phyloP scores from a whole-genome alignment of 768 basidiomycete species.

The Amanita exitialis region DNA sequence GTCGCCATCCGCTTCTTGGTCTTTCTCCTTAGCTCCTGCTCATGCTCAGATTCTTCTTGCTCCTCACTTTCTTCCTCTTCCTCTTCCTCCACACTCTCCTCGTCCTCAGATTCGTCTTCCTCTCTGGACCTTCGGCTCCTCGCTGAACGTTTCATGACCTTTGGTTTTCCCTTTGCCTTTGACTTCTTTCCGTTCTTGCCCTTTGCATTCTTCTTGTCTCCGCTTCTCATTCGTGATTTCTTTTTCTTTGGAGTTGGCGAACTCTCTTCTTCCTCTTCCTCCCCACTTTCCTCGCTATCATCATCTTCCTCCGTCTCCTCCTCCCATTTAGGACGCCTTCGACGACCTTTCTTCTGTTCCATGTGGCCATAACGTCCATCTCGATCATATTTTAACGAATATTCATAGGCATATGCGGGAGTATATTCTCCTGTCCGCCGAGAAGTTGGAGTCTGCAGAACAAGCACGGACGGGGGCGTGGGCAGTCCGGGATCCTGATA shows the following conservation, averaged over 20 bases:
- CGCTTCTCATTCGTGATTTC: not conserved
- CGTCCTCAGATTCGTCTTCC: conserved; percentile 1
- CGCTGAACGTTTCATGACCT: not conserved
- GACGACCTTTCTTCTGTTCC: conserved; percentile 1
- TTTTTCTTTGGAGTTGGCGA: conserved; percentile 2
- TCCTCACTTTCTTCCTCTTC: not conserved
- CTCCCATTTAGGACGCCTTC: not conserved
- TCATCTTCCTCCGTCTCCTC: conserved; percentile 1
- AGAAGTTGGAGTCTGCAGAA: not conserved
- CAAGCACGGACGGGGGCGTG: conserved; percentile 2
- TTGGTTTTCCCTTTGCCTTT: not conserved
- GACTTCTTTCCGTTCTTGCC: conserved; percentile 1
- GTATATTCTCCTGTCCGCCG: conserved; percentile 3
- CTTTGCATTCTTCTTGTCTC: conserved; percentile 2
- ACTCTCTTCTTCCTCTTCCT: not conserved
- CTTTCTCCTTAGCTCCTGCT: not conserved
- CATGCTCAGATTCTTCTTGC: not conserved
- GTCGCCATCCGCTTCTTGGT: not conserved
- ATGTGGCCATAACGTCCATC: not conserved
- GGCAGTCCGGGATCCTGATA: conserved; percentile 1
- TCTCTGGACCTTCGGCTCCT: not conserved
- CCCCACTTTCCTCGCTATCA: not conserved
- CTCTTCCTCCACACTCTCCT: conserved; percentile 1
- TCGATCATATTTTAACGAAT: conserved; percentile 4
- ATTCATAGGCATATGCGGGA: conserved; percentile 5